A percentile compares a stretch with the other conserved stretches of the same genome.
phyloP scores from a whole-genome alignment of 2,329 filamentous ascomycete genomes.

The Cryoendolithus antarcticus region DNA sequence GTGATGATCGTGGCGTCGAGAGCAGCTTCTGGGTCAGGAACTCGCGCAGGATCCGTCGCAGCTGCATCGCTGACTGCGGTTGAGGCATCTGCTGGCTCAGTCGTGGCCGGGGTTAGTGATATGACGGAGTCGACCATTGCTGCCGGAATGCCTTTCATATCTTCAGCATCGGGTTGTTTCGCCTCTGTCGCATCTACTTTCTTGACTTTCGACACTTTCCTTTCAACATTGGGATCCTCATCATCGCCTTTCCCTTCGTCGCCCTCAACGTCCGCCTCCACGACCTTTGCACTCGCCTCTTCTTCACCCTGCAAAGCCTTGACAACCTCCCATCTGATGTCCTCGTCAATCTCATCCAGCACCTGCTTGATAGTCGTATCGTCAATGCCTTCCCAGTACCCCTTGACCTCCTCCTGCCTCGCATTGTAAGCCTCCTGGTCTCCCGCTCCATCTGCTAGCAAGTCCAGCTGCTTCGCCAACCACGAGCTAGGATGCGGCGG shows the following conservation, averaged over 20 bases:
- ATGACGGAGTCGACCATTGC: slow-evolving; percentile 6
- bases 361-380: slow-evolving; percentile 66
- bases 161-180: slow-evolving; percentile 3
- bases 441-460: slow-evolving; percentile 60
- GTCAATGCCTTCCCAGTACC: slow-evolving; percentile 75
- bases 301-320: slow-evolving; percentile 42
- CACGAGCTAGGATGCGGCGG: slow-evolving; percentile 84
- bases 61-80: neutral
- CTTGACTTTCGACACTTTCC: slow-evolving; percentile 5
- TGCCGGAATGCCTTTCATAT: slow-evolving; percentile 3
- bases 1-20: slow-evolving; percentile 4
- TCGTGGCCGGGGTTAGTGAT: slow-evolving; percentile 1
- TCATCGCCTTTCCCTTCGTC: slow-evolving; percentile 13
- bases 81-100: slow-evolving; percentile 2
- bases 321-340: slow-evolving; percentile 50
- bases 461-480: slow-evolving; percentile 70
- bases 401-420: slow-evolving; percentile 63
- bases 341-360: slow-evolving; percentile 47
- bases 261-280: slow-evolving; percentile 23
- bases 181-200: slow-evolving; percentile 10
- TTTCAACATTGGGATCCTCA: slow-evolving; percentile 1
- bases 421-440: slow-evolving; percentile 56
- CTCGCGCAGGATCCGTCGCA: slow-evolving; percentile 6
- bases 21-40: slow-evolving; percentile 4
- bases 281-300: slow-evolving; percentile 21